These are phyloP conservation scores for Aspergillus carbonarius DNA, from an alignment of 2,329 filamentous ascomycete species.

Conservation along the genomic window DNA sequence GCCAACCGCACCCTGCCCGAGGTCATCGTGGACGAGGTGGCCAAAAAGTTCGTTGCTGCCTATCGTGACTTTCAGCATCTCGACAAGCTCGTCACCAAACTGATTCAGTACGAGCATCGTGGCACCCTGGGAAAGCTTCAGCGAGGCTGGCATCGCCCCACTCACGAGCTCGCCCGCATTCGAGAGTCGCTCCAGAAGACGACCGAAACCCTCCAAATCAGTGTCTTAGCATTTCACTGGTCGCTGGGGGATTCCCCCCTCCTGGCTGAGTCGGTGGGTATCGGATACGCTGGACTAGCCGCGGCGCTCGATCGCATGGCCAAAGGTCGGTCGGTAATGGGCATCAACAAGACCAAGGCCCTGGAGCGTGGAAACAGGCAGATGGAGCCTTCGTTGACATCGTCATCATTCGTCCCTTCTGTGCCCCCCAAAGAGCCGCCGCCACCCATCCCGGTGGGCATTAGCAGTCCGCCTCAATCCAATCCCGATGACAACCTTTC, in stretches of 20 bases:
- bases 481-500: conserved; percentile 30
- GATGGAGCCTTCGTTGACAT: neutral
- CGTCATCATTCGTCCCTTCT: conserved; percentile 14
- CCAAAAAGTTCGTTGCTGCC: conserved; percentile 62
- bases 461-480: neutral
- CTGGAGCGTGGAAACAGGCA: conserved; percentile 12
- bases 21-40: conserved; percentile 64
- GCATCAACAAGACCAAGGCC: conserved; percentile 29
- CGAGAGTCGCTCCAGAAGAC: conserved; percentile 57
- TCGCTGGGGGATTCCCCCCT: conserved; percentile 59
- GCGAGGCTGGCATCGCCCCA: conserved; percentile 55
- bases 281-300: conserved; percentile 66
- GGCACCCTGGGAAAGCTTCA: conserved; percentile 60
- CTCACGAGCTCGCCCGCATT: conserved; percentile 22
- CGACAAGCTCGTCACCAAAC: conserved; percentile 61
- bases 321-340: conserved; percentile 32
- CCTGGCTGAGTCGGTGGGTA: conserved; percentile 58
- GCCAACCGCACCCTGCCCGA: conserved; percentile 55
- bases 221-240: conserved; percentile 67
- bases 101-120: conserved; percentile 63
- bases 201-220: conserved; percentile 63
- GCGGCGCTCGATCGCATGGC: conserved; percentile 59
- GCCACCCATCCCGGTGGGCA: conserved; percentile 13
- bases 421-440: conserved; percentile 29
- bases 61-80: conserved; percentile 63